Evolutionary conservation across 176 grass and related monocot species (phyloP).

Genomic region (Carex myosuroides): DNA sequence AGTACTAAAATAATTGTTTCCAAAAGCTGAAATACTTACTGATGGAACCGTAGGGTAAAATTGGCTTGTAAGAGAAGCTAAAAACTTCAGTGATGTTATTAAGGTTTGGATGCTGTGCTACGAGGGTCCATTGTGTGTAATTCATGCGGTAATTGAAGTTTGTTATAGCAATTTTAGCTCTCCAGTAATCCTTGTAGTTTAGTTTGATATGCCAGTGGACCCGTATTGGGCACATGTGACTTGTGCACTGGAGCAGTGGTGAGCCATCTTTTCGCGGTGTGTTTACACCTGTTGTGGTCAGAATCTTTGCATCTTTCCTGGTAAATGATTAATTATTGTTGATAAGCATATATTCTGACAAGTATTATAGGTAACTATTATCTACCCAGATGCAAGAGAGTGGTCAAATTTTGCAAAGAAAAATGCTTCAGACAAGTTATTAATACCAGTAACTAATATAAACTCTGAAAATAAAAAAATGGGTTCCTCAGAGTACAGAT

Average conservation of each 20-base stretch:
- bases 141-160: constrained; percentile 93
- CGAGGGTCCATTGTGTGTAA: constrained; percentile 92
- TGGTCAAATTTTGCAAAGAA: not conserved
- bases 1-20: not conserved
- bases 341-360: not conserved
- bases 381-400: not conserved
- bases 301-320: constrained; percentile 50
- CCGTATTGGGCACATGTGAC: constrained; percentile 78
- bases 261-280: constrained; percentile 66
- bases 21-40: constrained; percentile 28
- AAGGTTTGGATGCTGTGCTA: constrained; percentile 79
- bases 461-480: not conserved
- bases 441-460: not conserved
- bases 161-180: constrained; percentile 77
- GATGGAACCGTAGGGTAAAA: constrained; percentile 52
- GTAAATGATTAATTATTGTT: not conserved
- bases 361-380: not conserved
- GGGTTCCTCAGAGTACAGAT: not conserved
- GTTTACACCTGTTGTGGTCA: constrained; percentile 48
- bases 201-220: constrained; percentile 97
- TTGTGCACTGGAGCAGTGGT: constrained; percentile 68
- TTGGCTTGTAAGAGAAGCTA: constrained; percentile 83
- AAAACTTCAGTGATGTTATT: constrained; percentile 80
- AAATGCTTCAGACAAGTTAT: not conserved
- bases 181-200: constrained; percentile 99